Conservation (phyloP, 176 grass and related monocot genomes). For the Cymbopogon citratus region DNA sequence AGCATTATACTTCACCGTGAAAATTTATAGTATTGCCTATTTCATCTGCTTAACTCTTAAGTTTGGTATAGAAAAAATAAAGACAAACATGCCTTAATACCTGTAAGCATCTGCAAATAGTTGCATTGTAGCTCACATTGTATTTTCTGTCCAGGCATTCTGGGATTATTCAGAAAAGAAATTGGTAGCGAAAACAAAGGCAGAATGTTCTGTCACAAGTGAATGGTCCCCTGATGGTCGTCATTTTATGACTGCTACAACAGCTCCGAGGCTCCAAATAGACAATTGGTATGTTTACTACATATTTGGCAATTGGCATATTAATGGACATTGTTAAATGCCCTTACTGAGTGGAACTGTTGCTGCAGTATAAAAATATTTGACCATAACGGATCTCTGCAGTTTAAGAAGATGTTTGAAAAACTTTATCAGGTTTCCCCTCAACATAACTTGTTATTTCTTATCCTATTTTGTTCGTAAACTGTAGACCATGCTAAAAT, state of each 20-base stretch:
- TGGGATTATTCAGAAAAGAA: slow-evolving; percentile 92
- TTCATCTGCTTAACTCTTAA: background rate
- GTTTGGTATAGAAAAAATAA: background rate
- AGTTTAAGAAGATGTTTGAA: slow-evolving; percentile 91
- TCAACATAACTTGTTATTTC: background rate
- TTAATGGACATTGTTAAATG: slow-evolving; percentile 16
- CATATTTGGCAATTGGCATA: slow-evolving; percentile 6
- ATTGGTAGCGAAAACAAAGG: slow-evolving; percentile 75
- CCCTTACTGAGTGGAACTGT: slow-evolving; percentile 9
- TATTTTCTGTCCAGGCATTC: slow-evolving; percentile 54
- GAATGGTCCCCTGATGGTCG: slow-evolving; percentile 91
- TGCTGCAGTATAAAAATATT: slow-evolving; percentile 88
- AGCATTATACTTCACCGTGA: background rate
- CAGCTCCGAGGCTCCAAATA: slow-evolving; percentile 94
- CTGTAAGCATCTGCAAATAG: background rate
- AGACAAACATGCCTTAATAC: slow-evolving; percentile 1
- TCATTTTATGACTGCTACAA: slow-evolving; percentile 95
- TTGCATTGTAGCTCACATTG: slow-evolving; percentile 16
- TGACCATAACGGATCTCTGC: slow-evolving; percentile 64
- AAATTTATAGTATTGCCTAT: background rate
- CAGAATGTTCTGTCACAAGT: slow-evolving; percentile 89
- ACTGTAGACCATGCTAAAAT: background rate
- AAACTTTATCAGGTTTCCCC: slow-evolving; percentile 75
- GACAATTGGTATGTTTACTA: slow-evolving; percentile 67
- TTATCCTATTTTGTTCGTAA: background rate